Evolutionary conservation across 768 basidiomycete genomes (phyloP).

Genomic region (Auriculariales sp.): DNA sequence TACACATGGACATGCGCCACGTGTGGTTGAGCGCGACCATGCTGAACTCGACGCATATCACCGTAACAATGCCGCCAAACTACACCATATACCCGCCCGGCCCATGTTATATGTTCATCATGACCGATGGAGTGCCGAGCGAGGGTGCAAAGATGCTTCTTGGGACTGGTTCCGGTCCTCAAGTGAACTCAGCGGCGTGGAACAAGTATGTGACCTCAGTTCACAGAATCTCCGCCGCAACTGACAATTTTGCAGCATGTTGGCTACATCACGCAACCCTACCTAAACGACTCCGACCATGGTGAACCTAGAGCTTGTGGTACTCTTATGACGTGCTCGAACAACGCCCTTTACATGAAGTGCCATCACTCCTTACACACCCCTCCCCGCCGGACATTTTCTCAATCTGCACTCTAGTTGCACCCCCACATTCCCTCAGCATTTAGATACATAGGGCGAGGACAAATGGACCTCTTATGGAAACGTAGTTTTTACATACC

Average conservation of each 20-base stretch:
- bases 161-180: slow-evolving; percentile 15
- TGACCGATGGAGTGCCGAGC: slow-evolving; percentile 24
- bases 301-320: too few relatives aligned
- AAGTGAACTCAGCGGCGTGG: background rate
- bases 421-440: too few relatives aligned
- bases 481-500: too few relatives aligned
- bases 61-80: slow-evolving; percentile 22
- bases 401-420: too few relatives aligned
- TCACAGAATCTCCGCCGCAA: background rate
- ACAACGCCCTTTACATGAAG: too few relatives aligned
- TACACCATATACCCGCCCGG: slow-evolving; percentile 25
- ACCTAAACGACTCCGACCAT: too few relatives aligned
- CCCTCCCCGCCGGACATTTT: too few relatives aligned
- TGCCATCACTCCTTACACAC: too few relatives aligned
- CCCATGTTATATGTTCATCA: slow-evolving; percentile 22
- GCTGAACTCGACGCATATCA: slow-evolving; percentile 14
- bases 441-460: too few relatives aligned
- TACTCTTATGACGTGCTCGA: too few relatives aligned
- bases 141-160: slow-evolving; percentile 20
- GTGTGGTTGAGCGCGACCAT: slow-evolving; percentile 18
- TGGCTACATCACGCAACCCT: background rate
- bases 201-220: background rate
- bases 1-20: slow-evolving; percentile 16
- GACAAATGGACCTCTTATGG: too few relatives aligned
- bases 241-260: background rate